Evolutionary conservation across 2,329 filamentous ascomycete genomes (phyloP).

Genomic region (Biscogniauxia mediterranea): DNA sequence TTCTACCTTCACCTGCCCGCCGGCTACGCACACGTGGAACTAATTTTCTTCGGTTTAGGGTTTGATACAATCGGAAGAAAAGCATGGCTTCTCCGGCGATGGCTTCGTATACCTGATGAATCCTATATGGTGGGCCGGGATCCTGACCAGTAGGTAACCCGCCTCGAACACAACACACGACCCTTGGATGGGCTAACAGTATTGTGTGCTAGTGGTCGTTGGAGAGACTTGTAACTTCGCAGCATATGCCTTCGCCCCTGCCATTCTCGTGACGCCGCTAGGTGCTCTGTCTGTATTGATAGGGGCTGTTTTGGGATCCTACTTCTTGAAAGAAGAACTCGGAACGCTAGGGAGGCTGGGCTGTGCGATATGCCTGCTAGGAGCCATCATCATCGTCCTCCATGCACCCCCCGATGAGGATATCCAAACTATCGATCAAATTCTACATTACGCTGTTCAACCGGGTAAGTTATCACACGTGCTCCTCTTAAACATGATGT

Average conservation of each 20-base stretch:
- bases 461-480: conserved; percentile 62
- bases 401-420: conserved; percentile 94
- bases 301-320: conserved; percentile 89
- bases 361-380: conserved; percentile 93
- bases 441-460: conserved; percentile 84
- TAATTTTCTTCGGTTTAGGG: conserved; percentile 52
- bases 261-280: conserved; percentile 95
- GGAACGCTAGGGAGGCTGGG: conserved; percentile 91
- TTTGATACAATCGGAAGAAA: conserved; percentile 83
- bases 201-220: conserved; percentile 66
- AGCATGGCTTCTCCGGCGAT: conserved; percentile 94
- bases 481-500: neutral
- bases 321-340: conserved; percentile 87
- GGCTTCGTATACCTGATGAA: conserved; percentile 92
- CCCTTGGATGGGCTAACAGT: conserved; percentile 3
- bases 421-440: conserved; percentile 87
- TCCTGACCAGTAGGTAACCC: conserved; percentile 70
- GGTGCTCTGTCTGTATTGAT: conserved; percentile 94
- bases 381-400: conserved; percentile 94
- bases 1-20: neutral
- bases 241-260: conserved; percentile 95
- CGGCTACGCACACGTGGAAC: conserved; percentile 7
- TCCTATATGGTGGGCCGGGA: conserved; percentile 97
- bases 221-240: conserved; percentile 97
- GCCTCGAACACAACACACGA: neutral